These are phyloP conservation scores for Fusarium redolens DNA, from an alignment of 2,329 filamentous ascomycete genomes.

Conservation along the genomic window DNA sequence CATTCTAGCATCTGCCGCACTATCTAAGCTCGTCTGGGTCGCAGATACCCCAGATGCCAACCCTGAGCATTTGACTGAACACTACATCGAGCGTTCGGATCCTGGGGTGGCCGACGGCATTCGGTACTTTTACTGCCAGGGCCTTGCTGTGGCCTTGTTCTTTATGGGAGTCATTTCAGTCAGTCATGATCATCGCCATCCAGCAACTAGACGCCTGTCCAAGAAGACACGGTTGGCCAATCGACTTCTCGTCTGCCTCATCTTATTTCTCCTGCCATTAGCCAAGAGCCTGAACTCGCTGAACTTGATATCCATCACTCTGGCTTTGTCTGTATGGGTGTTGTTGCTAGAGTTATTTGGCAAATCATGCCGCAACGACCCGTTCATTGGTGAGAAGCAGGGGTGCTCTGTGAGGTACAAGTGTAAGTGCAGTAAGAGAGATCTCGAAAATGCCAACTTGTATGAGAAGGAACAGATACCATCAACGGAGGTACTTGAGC, in stretches of 20 bases:
- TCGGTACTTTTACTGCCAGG: slow-evolving; percentile 73
- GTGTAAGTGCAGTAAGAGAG: slow-evolving; percentile 54
- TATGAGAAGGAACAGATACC: slow-evolving; percentile 46
- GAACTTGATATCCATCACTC: slow-evolving; percentile 58
- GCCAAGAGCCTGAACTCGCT: slow-evolving; percentile 59
- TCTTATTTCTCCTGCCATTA: slow-evolving; percentile 67
- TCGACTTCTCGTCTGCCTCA: slow-evolving; percentile 60
- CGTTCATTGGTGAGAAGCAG: slow-evolving; percentile 55
- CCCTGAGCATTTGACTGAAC: slow-evolving; percentile 60
- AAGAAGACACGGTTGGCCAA: slow-evolving; percentile 64
- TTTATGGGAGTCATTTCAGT: slow-evolving; percentile 66
- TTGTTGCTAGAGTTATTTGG: slow-evolving; percentile 63
- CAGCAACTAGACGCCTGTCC: slow-evolving; percentile 59
- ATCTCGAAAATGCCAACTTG: slow-evolving; percentile 48
- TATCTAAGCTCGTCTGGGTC: slow-evolving; percentile 69
- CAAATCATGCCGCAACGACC: slow-evolving; percentile 57
- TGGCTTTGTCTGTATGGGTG: slow-evolving; percentile 58
- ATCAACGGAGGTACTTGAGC: slow-evolving; percentile 35
- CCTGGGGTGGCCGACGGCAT: slow-evolving; percentile 63
- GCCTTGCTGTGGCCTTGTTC: slow-evolving; percentile 65
- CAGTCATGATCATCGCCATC: slow-evolving; percentile 66
- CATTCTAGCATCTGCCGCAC: slow-evolving; percentile 67
- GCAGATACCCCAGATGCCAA: slow-evolving; percentile 64
- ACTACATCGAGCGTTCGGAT: slow-evolving; percentile 62
- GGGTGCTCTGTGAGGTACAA: slow-evolving; percentile 53